Conservation (phyloP, 352 stramenopile species). For the Phytophthora meadii region DNA sequence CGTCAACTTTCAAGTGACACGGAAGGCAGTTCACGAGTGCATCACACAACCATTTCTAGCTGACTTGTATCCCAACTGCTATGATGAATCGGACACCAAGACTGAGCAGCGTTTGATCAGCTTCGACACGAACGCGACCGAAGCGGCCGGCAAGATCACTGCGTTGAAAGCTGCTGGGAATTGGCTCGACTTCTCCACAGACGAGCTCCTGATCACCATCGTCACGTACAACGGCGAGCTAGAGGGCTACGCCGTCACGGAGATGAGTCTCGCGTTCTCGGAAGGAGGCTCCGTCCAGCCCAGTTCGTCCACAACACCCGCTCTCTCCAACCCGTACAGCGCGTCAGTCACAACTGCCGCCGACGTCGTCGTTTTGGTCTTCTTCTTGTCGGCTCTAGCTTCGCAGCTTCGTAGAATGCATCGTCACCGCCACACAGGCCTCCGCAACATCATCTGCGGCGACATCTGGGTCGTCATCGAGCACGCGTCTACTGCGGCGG, state of each 20-base stretch:
- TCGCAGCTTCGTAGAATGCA: conserved; percentile 32
- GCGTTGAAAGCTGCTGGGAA: conserved; percentile 34
- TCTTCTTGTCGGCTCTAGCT: conserved; percentile 33
- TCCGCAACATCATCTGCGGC: conserved; percentile 37
- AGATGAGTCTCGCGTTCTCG: conserved; percentile 45
- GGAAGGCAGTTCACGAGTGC: conserved; percentile 31
- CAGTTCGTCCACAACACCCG: conserved; percentile 40
- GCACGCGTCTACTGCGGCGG: conserved; percentile 13
- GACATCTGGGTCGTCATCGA: conserved; percentile 42
- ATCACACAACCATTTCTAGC: conserved; percentile 38
- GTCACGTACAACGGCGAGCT: conserved; percentile 68
- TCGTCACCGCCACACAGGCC: conserved; percentile 12
- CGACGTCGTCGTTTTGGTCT: conserved; percentile 45
- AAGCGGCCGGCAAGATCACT: conserved; percentile 30
- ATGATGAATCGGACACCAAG: conserved; percentile 34
- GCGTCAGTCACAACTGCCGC: conserved; percentile 20
- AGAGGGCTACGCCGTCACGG: conserved; percentile 48
- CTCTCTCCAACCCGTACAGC: conserved; percentile 48
- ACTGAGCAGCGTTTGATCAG: conserved; percentile 42
- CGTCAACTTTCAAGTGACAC: conserved; percentile 40
- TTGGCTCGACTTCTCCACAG: conserved; percentile 51
- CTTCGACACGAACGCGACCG: conserved; percentile 51
- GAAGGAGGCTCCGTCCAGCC: conserved; percentile 43
- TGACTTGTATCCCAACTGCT: conserved; percentile 55
- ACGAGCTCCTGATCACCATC: conserved; percentile 51